Base-by-base conservation (phyloP, 805 yeast species). In the Komagataella pastoris region DNA sequence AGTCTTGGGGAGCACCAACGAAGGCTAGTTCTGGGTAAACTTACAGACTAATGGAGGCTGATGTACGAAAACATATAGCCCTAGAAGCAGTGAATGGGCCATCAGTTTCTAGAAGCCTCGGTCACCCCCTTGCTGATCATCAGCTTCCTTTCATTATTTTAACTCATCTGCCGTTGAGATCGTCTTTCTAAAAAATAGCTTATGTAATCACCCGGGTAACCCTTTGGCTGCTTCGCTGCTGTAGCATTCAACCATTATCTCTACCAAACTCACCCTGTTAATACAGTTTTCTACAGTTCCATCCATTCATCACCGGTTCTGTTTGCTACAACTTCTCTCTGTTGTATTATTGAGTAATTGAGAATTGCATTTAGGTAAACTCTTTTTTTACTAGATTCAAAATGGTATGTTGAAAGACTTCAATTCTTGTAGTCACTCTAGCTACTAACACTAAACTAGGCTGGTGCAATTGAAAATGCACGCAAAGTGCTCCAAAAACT, bases 381-480 rank as follows among this genome's bases (percentile, higher is more conserved):
- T 10, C 40, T 10, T 30, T 30, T 30, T 10, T 30, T 10, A 30
- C 40, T 30, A 30, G 30, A 46, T 47, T 23, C 14, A 24, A 21
- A 30, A 47, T 47, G 49, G 49, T 47, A 24, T 4, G 49, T 47
- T 14, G n/a, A 12, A 14, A 19, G 7, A 10, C 43, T 30, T 30
- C 40, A 30, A 30, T 30, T 1, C 17, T 17, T 17, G 47, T 19
- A 44, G 18, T 10, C 47, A 17, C 18, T n/a, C 12, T 5, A 44
- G 17, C n/a, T 17, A 19, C 18, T 19, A 47, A 23, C 24, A 46
- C 14, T 14, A 12, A 46, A 18, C 14, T 50, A 79, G 97, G 97
- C 97, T 69, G 97, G 97, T 72, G 96, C 96, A 65, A 69, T 91
- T 65, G 97, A 91, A 72, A 89, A 87, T 71, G 97, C 99, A 62